Conservation (phyloP, 495 filamentous ascomycete species). For the Copromyces sp. region DNA sequence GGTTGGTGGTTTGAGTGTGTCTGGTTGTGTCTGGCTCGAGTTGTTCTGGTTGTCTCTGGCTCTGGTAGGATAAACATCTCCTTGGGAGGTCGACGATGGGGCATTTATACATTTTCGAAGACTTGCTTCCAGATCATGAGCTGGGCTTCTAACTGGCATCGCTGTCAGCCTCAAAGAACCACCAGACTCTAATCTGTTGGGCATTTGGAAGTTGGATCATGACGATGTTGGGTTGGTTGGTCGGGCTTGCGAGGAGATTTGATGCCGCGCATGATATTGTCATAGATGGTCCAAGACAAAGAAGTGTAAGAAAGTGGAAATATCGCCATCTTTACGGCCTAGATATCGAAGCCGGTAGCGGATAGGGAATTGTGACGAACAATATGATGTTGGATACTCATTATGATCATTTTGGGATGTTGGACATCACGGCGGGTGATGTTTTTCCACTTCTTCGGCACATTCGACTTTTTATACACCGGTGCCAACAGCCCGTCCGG, state of each 20-base stretch:
- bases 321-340: background rate
- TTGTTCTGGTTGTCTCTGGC: background rate
- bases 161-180: background rate
- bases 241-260: background rate
- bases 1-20: background rate
- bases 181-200: background rate
- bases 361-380: background rate
- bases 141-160: background rate
- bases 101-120: background rate
- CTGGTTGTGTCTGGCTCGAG: background rate
- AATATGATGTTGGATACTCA: background rate
- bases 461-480: background rate
- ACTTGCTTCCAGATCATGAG: background rate
- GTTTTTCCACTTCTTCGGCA: background rate
- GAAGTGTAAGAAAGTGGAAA: background rate
- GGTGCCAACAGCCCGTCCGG: background rate
- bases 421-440: background rate
- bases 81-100: background rate
- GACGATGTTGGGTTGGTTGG: background rate
- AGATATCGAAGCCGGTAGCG: background rate
- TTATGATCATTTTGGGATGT: background rate
- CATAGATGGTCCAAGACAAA: background rate
- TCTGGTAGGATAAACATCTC: background rate
- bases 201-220: background rate
- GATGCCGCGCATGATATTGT: background rate